Evolutionary conservation across 2,329 filamentous ascomycete species (phyloP).

Genomic region (Phyllosticta ampelicida): DNA sequence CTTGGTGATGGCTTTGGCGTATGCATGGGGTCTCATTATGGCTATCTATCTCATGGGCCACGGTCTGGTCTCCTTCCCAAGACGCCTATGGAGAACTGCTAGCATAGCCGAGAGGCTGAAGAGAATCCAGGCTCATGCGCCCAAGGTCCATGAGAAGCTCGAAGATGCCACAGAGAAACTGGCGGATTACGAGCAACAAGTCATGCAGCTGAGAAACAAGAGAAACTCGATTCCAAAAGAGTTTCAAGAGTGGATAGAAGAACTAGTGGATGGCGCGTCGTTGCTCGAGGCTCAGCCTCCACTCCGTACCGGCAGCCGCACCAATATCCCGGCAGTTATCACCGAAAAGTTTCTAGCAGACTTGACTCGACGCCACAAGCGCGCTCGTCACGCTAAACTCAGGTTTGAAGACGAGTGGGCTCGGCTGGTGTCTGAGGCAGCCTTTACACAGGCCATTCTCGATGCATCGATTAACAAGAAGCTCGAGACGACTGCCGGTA

Average conservation of each 20-base stretch:
- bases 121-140: constrained; percentile 67
- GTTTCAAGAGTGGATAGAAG: constrained; percentile 92
- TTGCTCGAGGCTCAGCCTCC: constrained; percentile 48
- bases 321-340: constrained; percentile 65
- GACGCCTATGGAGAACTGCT: constrained; percentile 67
- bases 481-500: constrained; percentile 46
- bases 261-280: constrained; percentile 67
- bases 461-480: constrained; percentile 72
- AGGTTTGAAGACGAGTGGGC: constrained; percentile 84
- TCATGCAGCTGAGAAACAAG: constrained; percentile 65
- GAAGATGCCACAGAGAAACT: constrained; percentile 71
- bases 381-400: constrained; percentile 71
- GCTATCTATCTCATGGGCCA: constrained; percentile 98
- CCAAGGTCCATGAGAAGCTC: constrained; percentile 74
- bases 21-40: constrained; percentile 82
- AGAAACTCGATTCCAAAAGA: constrained; percentile 67
- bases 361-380: constrained; percentile 67
- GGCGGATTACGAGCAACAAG: constrained; percentile 71
- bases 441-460: constrained; percentile 67
- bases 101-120: constrained; percentile 64
- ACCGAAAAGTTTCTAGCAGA: constrained; percentile 91
- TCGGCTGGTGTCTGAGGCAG: constrained; percentile 60
- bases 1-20: constrained; percentile 84
- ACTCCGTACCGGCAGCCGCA: constrained; percentile 32
- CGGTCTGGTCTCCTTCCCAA: constrained; percentile 81